Conservation (phyloP, 1,284 basidiomycete species). For the Crepidotus sp. region DNA sequence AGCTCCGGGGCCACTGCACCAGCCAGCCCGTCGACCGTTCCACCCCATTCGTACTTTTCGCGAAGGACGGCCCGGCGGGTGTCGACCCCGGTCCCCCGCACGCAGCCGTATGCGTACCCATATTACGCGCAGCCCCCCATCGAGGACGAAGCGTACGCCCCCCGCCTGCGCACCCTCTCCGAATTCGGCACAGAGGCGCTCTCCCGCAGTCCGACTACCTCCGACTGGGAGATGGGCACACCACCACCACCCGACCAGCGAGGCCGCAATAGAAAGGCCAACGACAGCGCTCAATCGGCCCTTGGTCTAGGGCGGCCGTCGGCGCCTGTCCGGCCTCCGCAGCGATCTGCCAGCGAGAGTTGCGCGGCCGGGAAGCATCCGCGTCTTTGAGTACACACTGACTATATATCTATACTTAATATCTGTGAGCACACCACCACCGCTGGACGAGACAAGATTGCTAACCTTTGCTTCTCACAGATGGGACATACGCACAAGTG, state of each 20-base stretch:
- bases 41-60: conserved; percentile 7
- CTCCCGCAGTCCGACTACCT: conserved; percentile 1
- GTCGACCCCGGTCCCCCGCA: conserved; percentile 17
- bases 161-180: conserved; percentile 11
- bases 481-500: conserved; percentile 3
- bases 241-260: neutral
- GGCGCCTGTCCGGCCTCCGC: neutral
- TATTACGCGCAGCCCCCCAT: conserved; percentile 17
- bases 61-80: conserved; percentile 14
- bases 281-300: conserved; percentile 17
- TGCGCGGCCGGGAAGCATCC: conserved; percentile 12
- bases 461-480: conserved; percentile 6
- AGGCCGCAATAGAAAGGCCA: conserved; percentile 10
- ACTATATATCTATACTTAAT: conserved; percentile 11
- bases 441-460: neutral
- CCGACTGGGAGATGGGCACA: conserved; percentile 11
- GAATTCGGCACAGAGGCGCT: conserved; percentile 5
- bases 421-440: conserved; percentile 11
- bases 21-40: neutral
- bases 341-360: conserved; percentile 18
- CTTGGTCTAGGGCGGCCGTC: conserved; percentile 12
- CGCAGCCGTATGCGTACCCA: conserved; percentile 17
- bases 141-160: conserved; percentile 12
- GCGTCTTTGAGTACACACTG: conserved; percentile 8
- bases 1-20: neutral